Evolutionary conservation across 2,329 filamentous ascomycete genomes (phyloP), one percentile per base, ranked within the genome.

Genomic region (Fusarium cicatricum): DNA sequence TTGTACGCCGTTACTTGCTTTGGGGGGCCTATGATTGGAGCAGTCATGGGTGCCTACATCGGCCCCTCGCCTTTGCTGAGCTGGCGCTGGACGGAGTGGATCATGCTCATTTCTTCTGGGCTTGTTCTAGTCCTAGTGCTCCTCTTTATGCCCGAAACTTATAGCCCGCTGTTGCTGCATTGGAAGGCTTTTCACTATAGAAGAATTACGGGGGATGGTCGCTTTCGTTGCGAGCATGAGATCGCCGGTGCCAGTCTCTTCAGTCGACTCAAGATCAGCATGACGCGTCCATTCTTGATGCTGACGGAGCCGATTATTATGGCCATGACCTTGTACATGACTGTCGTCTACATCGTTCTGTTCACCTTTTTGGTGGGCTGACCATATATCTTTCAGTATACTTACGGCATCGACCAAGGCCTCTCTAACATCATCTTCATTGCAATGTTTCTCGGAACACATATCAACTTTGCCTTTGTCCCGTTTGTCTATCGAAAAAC

Each of bases 81-180:
- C 43, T 90, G 87, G 81, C 78, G 83, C n/a, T 88, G 85, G 84
- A 78, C 79, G 0, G 87, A 89, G 69, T 90, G 88, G 73, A 78
- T 85, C 1, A 78, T 89, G 53, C 74, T 89, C 28, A 89, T 90
- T 44, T 86, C 85, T 79, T 80, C 85, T 0, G 84, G 78, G 0
- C 69, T 81, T 6, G 74, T 88, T 52, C 77, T 88, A 19, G 70
- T 77, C n/a, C 64, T 83, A 32, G 82, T 90, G 29, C 67, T 85
- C 19, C 66, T 86, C 14, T 77, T 87, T 40, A 85, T 90, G 45
- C 88, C 88, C 2, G 88, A 90, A 70, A 90, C 88, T 0, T 90
- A 89, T 59, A 81, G 69, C 3, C 72, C 71, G 29, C 41, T 87
- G 12, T 73, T 90, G 4, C 72, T 90, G 28, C 80, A 84, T 50